These are phyloP conservation scores for Basipetospora sp. DNA, from an alignment of 2,329 filamentous ascomycete genomes.

Conservation along the genomic window DNA sequence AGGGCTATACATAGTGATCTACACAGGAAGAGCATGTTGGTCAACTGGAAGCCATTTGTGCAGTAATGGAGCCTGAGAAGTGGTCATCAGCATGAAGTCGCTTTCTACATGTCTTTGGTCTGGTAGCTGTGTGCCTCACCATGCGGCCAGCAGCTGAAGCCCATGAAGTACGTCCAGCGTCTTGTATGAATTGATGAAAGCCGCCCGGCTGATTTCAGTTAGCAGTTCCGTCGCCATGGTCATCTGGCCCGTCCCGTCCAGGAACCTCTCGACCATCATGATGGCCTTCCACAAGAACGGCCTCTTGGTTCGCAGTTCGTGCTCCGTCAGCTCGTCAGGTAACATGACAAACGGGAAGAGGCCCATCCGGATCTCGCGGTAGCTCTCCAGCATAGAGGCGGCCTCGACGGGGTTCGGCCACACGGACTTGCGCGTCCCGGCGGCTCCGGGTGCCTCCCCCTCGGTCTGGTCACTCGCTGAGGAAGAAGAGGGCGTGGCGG, in stretches of 20 bases:
- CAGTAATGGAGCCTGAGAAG: slow-evolving; percentile 30
- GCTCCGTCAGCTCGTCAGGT: slow-evolving; percentile 20
- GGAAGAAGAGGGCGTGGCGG: background rate
- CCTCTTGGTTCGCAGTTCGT: slow-evolving; percentile 21
- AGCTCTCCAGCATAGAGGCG: slow-evolving; percentile 23
- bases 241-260: slow-evolving; percentile 29
- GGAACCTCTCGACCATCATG: slow-evolving; percentile 29
- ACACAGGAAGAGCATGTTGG: slow-evolving; percentile 33
- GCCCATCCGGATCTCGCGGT: slow-evolving; percentile 17
- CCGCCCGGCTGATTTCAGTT: slow-evolving; percentile 25
- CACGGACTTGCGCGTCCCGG: slow-evolving; percentile 13
- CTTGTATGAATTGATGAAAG: slow-evolving; percentile 26
- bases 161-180: slow-evolving; percentile 33
- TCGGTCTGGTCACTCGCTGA: background rate
- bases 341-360: slow-evolving; percentile 33
- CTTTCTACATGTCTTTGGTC: no score
- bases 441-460: slow-evolving; percentile 6
- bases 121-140: slow-evolving; percentile 23
- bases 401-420: slow-evolving; percentile 30
- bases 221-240: slow-evolving; percentile 29
- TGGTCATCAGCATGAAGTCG: no score
- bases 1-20: slow-evolving; percentile 31
- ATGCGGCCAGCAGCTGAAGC: slow-evolving; percentile 29
- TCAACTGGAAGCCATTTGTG: slow-evolving; percentile 34
- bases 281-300: slow-evolving; percentile 35